These are phyloP conservation scores for Aechmea fasciata DNA, from an alignment of 176 grass and related monocot genomes.

Conservation along the genomic window DNA sequence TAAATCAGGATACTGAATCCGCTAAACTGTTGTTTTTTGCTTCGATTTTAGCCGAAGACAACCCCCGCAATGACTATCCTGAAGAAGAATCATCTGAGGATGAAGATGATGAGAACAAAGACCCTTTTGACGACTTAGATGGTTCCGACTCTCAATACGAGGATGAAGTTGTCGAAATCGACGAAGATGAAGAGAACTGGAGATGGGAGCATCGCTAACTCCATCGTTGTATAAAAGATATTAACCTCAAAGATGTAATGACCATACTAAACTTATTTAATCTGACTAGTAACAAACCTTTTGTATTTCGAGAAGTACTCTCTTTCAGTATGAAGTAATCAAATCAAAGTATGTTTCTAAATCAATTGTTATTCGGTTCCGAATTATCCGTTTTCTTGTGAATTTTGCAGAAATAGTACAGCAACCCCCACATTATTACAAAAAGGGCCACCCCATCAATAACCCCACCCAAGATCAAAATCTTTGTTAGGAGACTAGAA, in stretches of 20 bases:
- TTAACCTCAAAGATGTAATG: no score
- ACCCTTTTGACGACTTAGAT: conserved; percentile 34
- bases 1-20: neutral
- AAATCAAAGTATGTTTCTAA: conserved; percentile 1
- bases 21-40: conserved; percentile 7
- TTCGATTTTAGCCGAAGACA: conserved; percentile 56
- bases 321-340: neutral
- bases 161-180: conserved; percentile 31
- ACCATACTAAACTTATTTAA: no score
- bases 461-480: conserved; percentile 23
- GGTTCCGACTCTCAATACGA: conserved; percentile 30
- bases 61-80: conserved; percentile 75
- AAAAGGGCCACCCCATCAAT: conserved; percentile 20
- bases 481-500: neutral
- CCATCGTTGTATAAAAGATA: no score
- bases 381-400: conserved; percentile 10
- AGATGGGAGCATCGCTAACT: neutral
- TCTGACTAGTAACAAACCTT: no score
- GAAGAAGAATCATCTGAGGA: conserved; percentile 44
- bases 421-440: conserved; percentile 15
- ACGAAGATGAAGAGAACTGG: conserved; percentile 24
- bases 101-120: conserved; percentile 27
- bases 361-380: conserved; percentile 9
- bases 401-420: conserved; percentile 24
- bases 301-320: neutral